Conservation (phyloP, 495 filamentous ascomycete genomes). For the Pseudevernia furfuracea region DNA sequence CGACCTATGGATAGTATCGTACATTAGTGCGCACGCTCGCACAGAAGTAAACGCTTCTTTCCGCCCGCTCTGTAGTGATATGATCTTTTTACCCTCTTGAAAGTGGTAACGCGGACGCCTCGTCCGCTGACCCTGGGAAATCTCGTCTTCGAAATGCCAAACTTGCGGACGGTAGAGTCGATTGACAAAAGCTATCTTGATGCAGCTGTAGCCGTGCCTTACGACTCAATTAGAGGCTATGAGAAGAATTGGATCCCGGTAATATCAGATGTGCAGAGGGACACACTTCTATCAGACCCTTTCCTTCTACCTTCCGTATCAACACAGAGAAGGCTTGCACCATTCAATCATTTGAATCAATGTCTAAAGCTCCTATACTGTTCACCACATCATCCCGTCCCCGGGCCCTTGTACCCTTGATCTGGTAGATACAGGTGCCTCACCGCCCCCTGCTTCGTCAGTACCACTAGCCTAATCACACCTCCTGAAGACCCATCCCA, state of each 20-base stretch:
- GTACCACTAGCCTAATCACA: conserved; percentile 93
- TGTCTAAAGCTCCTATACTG: not conserved
- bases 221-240: not conserved
- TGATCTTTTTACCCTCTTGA: not conserved
- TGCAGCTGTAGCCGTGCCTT: not conserved
- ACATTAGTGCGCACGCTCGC: too few relatives aligned
- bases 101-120: too few relatives aligned
- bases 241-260: not conserved
- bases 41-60: too few relatives aligned
- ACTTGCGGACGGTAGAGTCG: not conserved
- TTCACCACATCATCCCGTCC: conserved; percentile 33
- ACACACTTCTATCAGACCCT: not conserved
- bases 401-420: conserved; percentile 65
- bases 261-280: not conserved
- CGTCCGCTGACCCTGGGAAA: not conserved
- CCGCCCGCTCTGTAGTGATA: not conserved
- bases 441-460: conserved; percentile 80
- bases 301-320: not conserved
- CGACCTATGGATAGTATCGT: not conserved
- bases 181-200: not conserved
- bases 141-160: not conserved
- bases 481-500: conserved; percentile 99
- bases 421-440: conserved; percentile 88
- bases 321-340: not conserved
- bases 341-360: not conserved